phyloP scores from a whole-genome alignment of 371 early-diverging fungal species.

The Apophysomyces variabilis region DNA sequence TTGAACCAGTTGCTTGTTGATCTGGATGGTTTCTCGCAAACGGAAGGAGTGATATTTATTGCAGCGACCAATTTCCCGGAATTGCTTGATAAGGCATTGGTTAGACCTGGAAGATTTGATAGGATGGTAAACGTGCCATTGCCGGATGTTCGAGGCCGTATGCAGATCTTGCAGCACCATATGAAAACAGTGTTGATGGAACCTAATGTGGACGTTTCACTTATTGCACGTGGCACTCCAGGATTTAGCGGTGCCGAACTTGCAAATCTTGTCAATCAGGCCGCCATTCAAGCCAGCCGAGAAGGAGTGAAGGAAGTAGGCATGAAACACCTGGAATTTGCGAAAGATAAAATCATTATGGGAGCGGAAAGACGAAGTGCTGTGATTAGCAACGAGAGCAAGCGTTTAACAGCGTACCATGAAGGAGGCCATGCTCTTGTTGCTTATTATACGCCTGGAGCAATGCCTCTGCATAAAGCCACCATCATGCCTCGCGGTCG shows the following conservation, averaged over 20 bases:
- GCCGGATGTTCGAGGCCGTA: slow-evolving; percentile 96
- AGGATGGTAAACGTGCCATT: slow-evolving; percentile 94
- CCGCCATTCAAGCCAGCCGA: slow-evolving; percentile 93
- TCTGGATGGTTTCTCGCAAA: slow-evolving; percentile 94
- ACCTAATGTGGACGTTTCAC: slow-evolving; percentile 73
- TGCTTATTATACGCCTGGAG: slow-evolving; percentile 93
- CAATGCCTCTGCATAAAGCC: slow-evolving; percentile 97
- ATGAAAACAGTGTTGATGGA: slow-evolving; percentile 73
- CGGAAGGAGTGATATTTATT: slow-evolving; percentile 95
- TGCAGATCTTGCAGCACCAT: slow-evolving; percentile 92
- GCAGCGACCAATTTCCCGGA: slow-evolving; percentile 99
- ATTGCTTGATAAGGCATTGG: slow-evolving; percentile 95
- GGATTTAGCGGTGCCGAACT: slow-evolving; percentile 98
- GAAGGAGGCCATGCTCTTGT: slow-evolving; percentile 98
- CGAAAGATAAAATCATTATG: slow-evolving; percentile 98
- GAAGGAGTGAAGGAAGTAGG: slow-evolving; percentile 71
- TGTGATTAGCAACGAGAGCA: slow-evolving; percentile 87
- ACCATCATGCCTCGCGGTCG: slow-evolving; percentile 97
- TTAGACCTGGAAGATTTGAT: slow-evolving; percentile 98
- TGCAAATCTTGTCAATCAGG: slow-evolving; percentile 95
- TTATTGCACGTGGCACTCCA: slow-evolving; percentile 95
- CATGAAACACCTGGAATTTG: slow-evolving; percentile 88
- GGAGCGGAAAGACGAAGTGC: slow-evolving; percentile 93
- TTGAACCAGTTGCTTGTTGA: slow-evolving; percentile 97
- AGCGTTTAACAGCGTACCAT: slow-evolving; percentile 93